These are phyloP conservation scores for Helichrysum umbraculigerum DNA, from an alignment of 129 eudicot species.

Conservation along the genomic window DNA sequence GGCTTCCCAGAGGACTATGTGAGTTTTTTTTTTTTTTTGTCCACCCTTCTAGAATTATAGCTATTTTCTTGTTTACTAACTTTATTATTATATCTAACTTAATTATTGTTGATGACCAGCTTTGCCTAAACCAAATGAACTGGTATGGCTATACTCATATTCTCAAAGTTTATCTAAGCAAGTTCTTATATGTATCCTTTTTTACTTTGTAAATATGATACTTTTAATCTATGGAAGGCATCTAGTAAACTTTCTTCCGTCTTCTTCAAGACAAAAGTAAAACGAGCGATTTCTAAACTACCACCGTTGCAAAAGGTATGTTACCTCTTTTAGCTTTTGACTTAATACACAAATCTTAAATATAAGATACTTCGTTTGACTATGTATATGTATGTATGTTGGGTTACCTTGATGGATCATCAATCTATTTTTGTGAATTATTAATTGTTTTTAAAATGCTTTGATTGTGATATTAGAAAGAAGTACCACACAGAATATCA, in stretches of 20 bases:
- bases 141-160: conserved; percentile 17
- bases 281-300: conserved; percentile 9
- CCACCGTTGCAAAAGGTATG: conserved; percentile 25
- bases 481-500: conserved; percentile 36
- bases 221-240: conserved; percentile 10
- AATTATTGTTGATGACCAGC: conserved; percentile 27
- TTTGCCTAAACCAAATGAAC: conserved; percentile 35
- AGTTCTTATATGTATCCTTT: background rate
- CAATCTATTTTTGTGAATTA: background rate
- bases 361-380: too few species aligned
- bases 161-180: background rate
- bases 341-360: too few species aligned
- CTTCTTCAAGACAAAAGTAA: conserved; percentile 22
- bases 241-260: conserved; percentile 30
- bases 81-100: conserved; percentile 15
- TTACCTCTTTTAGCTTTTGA: background rate
- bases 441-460: background rate
- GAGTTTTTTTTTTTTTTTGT: conserved; percentile 26
- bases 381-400: too few species aligned
- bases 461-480: conserved; percentile 40
- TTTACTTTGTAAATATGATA: background rate
- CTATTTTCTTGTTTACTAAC: background rate
- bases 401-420: too few species aligned
- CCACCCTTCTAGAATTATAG: background rate
- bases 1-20: conserved; percentile 50